A percentile compares a stretch with the other conserved stretches of the same genome.
Evolutionary conservation across 495 filamentous ascomycete genomes (phyloP).

Genomic region (Cenococcum geophilum): DNA sequence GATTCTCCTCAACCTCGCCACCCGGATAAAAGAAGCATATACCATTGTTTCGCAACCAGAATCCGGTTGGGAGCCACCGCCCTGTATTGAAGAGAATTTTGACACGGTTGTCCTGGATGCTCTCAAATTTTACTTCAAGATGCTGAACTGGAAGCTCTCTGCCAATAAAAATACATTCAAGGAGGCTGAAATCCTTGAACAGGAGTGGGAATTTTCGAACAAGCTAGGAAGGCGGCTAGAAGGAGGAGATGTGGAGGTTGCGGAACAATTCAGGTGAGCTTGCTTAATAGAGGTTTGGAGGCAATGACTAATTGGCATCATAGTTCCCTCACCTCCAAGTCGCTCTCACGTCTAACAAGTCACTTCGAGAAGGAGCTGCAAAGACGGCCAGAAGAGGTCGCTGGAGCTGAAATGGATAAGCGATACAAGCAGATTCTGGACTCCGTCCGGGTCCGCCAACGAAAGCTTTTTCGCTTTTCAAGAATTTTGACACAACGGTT

Average conservation of each 20-base stretch:
- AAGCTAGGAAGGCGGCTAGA: slow-evolving; percentile 81
- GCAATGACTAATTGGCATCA: slow-evolving; percentile 27
- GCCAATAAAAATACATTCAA: slow-evolving; percentile 99
- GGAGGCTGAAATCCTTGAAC: slow-evolving; percentile 92
- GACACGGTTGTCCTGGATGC: slow-evolving; percentile 93
- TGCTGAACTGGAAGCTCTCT: slow-evolving; percentile 93
- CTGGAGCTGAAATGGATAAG: slow-evolving; percentile 79
- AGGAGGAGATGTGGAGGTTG: slow-evolving; percentile 91
- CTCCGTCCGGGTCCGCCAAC: slow-evolving; percentile 88
- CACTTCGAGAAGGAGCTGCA: slow-evolving; percentile 91
- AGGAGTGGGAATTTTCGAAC: slow-evolving; percentile 96
- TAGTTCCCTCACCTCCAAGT: slow-evolving; percentile 81
- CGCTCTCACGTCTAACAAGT: slow-evolving; percentile 74
- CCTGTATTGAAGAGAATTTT: slow-evolving; percentile 94
- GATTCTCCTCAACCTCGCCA: slow-evolving; percentile 82
- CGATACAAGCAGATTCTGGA: slow-evolving; percentile 91
- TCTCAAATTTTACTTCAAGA: slow-evolving; percentile 93
- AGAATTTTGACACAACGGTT: slow-evolving; percentile 84
- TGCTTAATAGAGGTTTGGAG: neutral
- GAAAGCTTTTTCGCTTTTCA: slow-evolving; percentile 81
- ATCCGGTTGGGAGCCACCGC: slow-evolving; percentile 88
- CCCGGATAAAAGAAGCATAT: slow-evolving; percentile 86
- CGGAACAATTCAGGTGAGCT: slow-evolving; percentile 91
- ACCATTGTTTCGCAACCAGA: slow-evolving; percentile 76
- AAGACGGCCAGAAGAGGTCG: slow-evolving; percentile 70